Percentiles rank a stretch among this genome's conserved stretches.
Conservation (phyloP, 129 eudicot species). For the Pulicaria dysenterica region DNA sequence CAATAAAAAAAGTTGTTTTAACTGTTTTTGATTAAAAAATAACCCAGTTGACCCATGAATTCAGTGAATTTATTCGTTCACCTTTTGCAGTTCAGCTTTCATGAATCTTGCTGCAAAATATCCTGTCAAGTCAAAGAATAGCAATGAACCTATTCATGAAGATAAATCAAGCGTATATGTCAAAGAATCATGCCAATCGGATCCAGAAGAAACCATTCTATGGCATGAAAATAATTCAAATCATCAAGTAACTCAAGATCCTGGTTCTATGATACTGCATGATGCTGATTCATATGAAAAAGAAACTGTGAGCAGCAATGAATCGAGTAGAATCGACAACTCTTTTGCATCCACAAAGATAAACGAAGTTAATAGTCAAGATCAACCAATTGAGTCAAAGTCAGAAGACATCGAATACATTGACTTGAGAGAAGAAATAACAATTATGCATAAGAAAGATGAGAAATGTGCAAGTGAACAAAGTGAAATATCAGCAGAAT, state of each 20-base stretch:
- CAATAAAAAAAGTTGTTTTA: background rate
- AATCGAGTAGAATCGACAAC: background rate
- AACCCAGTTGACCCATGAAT: slow-evolving; percentile 1
- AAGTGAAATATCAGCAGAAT: slow-evolving; percentile 56
- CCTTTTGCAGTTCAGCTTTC: slow-evolving; percentile 83
- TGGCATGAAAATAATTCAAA: slow-evolving; percentile 43
- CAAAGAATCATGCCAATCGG: slow-evolving; percentile 47
- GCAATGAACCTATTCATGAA: slow-evolving; percentile 34
- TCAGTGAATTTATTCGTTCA: slow-evolving; percentile 19
- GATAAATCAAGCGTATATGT: slow-evolving; percentile 38
- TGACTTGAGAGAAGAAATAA: slow-evolving; percentile 34
- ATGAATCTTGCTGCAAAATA: slow-evolving; percentile 86
- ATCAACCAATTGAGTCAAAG: background rate
- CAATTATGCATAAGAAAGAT: slow-evolving; percentile 35
- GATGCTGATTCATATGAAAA: slow-evolving; percentile 40
- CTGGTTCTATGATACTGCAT: slow-evolving; percentile 25
- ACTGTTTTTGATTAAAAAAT: background rate
- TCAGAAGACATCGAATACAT: background rate
- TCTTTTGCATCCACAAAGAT: background rate
- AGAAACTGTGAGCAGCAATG: slow-evolving; percentile 35
- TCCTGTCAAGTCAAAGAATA: slow-evolving; percentile 54
- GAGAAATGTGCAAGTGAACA: slow-evolving; percentile 49
- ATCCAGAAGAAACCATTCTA: slow-evolving; percentile 50
- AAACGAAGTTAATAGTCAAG: background rate
- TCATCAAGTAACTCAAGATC: slow-evolving; percentile 36